Conservation (phyloP, 768 basidiomycete genomes). For the Kondoa malvinella region DNA sequence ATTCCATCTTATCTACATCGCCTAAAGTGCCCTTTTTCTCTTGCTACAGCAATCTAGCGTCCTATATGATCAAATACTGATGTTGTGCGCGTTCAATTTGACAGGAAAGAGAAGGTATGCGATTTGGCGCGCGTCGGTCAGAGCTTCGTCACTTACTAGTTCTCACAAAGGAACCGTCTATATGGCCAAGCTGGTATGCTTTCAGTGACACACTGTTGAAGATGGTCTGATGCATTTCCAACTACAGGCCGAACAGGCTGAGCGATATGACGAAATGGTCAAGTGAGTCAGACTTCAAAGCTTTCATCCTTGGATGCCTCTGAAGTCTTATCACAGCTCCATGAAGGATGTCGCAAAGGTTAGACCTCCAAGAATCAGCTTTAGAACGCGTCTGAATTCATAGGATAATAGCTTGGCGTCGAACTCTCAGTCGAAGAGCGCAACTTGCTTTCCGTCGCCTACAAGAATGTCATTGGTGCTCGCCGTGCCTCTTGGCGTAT, state of each 20-base stretch:
- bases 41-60: too few relatives aligned
- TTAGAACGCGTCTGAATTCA: background rate
- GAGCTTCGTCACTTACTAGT: too few relatives aligned
- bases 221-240: background rate
- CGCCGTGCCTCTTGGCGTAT: constrained; percentile 97
- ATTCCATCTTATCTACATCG: too few relatives aligned
- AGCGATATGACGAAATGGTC: constrained; percentile 79
- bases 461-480: constrained; percentile 97
- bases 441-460: constrained; percentile 90
- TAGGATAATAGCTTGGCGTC: constrained; percentile 58
- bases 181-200: constrained; percentile 65
- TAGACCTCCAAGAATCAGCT: background rate
- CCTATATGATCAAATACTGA: too few relatives aligned
- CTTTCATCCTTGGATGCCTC: constrained; percentile 12
- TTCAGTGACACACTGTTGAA: background rate
- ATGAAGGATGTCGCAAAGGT: constrained; percentile 80
- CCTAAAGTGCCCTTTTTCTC: too few relatives aligned
- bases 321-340: constrained; percentile 46
- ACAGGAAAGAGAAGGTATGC: too few relatives aligned
- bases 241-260: constrained; percentile 46
- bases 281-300: constrained; percentile 16
- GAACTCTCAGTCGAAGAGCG: constrained; percentile 98
- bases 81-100: too few relatives aligned
- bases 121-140: too few relatives aligned
- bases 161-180: constrained; percentile 49